Percentiles rank a stretch among this genome's conserved stretches.
phyloP scores from a whole-genome alignment of 305 asterid genomes.

The Solanum aculeatissimum region DNA sequence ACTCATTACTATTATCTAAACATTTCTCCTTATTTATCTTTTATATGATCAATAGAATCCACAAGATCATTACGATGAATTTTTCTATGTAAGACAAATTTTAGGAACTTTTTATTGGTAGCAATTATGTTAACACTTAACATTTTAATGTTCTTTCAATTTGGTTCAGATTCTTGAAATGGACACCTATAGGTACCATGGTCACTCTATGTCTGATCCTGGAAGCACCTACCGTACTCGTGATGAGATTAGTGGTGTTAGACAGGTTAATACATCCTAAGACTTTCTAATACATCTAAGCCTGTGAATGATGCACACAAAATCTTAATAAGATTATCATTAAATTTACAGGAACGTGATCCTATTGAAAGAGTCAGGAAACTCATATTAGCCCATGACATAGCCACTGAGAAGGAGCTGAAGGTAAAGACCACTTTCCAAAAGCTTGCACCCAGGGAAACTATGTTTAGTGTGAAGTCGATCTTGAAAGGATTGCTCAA shows the following conservation, averaged over 20 bases:
- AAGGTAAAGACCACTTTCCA: conserved; percentile 39
- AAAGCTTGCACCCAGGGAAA: not conserved
- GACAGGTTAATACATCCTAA: conserved; percentile 50
- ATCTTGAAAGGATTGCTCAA: not conserved
- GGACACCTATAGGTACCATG: conserved; percentile 97
- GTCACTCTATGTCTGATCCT: conserved; percentile 98
- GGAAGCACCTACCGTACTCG: conserved; percentile 98
- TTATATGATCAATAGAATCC: not conserved
- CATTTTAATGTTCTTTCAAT: conserved; percentile 5
- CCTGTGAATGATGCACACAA: not conserved
- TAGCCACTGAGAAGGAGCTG: conserved; percentile 81
- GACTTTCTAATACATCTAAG: not conserved
- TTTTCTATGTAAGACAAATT: not conserved
- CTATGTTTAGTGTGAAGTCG: not conserved
- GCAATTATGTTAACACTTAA: not conserved
- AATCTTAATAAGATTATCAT: not conserved
- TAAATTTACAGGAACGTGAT: conserved; percentile 70
- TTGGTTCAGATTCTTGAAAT: conserved; percentile 83
- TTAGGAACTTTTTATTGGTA: not conserved
- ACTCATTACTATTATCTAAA: not conserved
- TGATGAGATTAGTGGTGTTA: conserved; percentile 81
- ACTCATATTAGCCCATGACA: conserved; percentile 60
- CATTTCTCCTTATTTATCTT: not conserved
- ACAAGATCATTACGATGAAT: not conserved
- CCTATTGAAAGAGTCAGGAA: conserved; percentile 89